Percentiles rank a stretch among this genome's conserved stretches.
Evolutionary conservation across 75 land plant species (phyloP).

Genomic region (Selaginella moellendorffii): DNA sequence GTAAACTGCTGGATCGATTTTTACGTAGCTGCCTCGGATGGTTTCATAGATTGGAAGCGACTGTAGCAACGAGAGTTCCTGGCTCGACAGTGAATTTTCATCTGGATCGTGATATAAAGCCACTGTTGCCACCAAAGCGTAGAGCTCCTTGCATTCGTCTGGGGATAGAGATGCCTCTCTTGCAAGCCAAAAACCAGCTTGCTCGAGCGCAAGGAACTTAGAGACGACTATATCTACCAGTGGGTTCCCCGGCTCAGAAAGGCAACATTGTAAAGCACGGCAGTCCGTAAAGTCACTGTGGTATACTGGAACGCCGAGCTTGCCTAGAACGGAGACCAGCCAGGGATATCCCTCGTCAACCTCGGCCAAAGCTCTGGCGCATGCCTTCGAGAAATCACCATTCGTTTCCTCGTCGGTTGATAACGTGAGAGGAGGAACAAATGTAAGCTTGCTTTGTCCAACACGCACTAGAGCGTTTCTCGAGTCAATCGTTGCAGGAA

Average conservation of each 20-base stretch:
- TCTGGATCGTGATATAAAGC: constrained; percentile 50
- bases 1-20: constrained; percentile 28
- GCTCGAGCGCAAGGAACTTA: constrained; percentile 54
- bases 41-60: constrained; percentile 77
- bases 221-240: constrained; percentile 57
- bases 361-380: constrained; percentile 29
- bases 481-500: constrained; percentile 52
- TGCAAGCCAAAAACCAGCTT: constrained; percentile 44
- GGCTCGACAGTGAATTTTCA: constrained; percentile 22
- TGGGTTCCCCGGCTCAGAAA: constrained; percentile 37
- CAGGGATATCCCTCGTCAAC: constrained; percentile 46
- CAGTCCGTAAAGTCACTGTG: constrained; percentile 49
- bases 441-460: constrained; percentile 17
- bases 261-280: constrained; percentile 28
- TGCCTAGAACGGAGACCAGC: constrained; percentile 55
- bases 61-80: constrained; percentile 31
- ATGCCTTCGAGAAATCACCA: constrained; percentile 9
- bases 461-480: constrained; percentile 61
- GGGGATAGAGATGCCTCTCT: constrained; percentile 28
- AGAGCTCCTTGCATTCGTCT: constrained; percentile 51
- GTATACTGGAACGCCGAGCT: constrained; percentile 58
- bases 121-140: constrained; percentile 7
- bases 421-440: neutral
- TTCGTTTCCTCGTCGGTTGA: neutral
- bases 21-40: constrained; percentile 41